Evolutionary conservation across 352 stramenopile genomes (phyloP).

Genomic region (Thraustochytrium sp.): DNA sequence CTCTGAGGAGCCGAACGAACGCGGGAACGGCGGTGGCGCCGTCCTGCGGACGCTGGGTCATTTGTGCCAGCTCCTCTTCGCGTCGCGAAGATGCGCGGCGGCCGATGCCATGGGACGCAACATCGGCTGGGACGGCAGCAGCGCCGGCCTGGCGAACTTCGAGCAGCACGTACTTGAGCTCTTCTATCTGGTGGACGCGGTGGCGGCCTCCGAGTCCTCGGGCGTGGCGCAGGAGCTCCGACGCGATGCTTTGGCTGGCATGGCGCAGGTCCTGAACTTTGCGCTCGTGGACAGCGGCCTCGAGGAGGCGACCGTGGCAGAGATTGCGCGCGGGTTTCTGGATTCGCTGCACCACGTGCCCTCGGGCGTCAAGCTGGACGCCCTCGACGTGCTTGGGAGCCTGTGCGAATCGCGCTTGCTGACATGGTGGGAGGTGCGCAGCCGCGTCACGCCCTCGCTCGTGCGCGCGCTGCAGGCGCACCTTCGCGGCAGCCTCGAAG

Average conservation of each 20-base stretch:
- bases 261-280: too few species aligned
- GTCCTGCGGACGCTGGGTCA: too few species aligned
- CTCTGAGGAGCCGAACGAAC: not conserved
- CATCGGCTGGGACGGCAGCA: too few species aligned
- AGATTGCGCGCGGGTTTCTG: slow-evolving; percentile 23
- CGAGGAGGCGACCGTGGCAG: not conserved
- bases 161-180: not conserved
- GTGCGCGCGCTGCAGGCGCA: not conserved
- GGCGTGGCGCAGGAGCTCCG: too few species aligned
- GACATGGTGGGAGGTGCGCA: not conserved
- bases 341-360: not conserved
- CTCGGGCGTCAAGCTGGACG: not conserved
- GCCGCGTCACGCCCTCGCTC: not conserved
- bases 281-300: not conserved
- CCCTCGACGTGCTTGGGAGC: not conserved
- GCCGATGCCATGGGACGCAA: too few species aligned
- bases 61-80: too few species aligned
- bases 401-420: not conserved
- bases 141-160: too few species aligned
- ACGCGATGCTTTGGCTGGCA: too few species aligned
- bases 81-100: too few species aligned
- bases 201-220: too few species aligned
- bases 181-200: too few species aligned
- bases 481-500: not conserved
- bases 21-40: too few species aligned